A percentile compares a stretch with the other conserved stretches of the same genome.
Conservation (phyloP, 1,139 yeast species). For the Suhomyces ambrosiae region DNA sequence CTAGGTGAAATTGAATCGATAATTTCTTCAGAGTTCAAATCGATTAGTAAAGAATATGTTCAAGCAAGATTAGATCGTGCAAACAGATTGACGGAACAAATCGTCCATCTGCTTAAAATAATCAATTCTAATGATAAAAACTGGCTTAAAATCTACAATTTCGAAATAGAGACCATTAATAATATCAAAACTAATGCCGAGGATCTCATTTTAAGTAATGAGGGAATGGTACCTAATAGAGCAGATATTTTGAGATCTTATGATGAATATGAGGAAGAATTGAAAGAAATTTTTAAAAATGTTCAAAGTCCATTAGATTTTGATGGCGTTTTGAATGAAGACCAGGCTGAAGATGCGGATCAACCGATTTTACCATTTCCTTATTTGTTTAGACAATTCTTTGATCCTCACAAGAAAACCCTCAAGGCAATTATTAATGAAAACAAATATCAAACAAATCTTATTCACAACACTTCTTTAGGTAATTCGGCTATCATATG, state of each 20-base stretch:
- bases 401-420: constrained; percentile 28
- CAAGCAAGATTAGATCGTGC: constrained; percentile 36
- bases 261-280: constrained; percentile 35
- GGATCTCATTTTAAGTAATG: constrained; percentile 25
- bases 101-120: constrained; percentile 31
- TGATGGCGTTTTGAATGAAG: constrained; percentile 27
- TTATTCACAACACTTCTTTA: constrained; percentile 26
- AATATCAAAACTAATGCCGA: constrained; percentile 39
- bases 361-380: constrained; percentile 30
- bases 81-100: constrained; percentile 29
- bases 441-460: constrained; percentile 31
- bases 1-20: constrained; percentile 31
- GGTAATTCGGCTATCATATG: constrained; percentile 36
- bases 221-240: constrained; percentile 19
- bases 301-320: constrained; percentile 39
- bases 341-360: constrained; percentile 11
- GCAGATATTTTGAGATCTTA: constrained; percentile 24
- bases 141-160: constrained; percentile 38
- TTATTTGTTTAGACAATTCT: constrained; percentile 29
- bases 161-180: constrained; percentile 39
- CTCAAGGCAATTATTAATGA: constrained; percentile 32
- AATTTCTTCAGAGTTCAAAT: constrained; percentile 35
- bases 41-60: constrained; percentile 33
- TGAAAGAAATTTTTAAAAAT: constrained; percentile 29
- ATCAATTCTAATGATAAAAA: constrained; percentile 33